phyloP scores from a whole-genome alignment of 139 green algal species.

The Pleodorina starrii region DNA sequence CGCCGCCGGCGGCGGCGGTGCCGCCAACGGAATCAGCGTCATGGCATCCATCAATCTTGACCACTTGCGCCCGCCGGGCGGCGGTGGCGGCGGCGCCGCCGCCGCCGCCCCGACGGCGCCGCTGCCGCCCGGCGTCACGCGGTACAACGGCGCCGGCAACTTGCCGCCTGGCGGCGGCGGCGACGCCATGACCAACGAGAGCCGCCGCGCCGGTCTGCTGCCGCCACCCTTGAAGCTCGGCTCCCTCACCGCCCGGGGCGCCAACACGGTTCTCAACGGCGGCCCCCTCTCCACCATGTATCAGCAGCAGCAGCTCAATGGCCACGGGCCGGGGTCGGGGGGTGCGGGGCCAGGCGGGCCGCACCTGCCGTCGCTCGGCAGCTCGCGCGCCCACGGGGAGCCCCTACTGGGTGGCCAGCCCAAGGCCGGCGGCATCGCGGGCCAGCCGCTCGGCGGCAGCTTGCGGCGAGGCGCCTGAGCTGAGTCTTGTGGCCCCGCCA shows the following conservation, averaged over 20 bases:
- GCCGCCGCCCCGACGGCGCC: background rate
- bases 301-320: constrained; percentile 1
- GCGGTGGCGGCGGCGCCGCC: background rate
- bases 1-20: background rate
- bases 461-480: background rate
- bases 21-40: background rate
- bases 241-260: constrained; percentile 8
- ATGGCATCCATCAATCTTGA: constrained; percentile 35
- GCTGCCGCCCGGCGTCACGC: constrained; percentile 46
- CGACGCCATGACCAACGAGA: constrained; percentile 9
- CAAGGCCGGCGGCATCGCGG: background rate
- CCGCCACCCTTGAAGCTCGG: constrained; percentile 14
- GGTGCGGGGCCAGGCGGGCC: background rate
- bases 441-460: background rate
- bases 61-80: background rate
- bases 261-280: background rate
- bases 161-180: background rate
- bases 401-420: background rate
- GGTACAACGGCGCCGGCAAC: background rate
- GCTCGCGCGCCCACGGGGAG: constrained; percentile 5
- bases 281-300: background rate
- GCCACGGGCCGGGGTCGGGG: too few relatives aligned
- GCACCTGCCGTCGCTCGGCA: constrained; percentile 30
- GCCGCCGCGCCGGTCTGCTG: constrained; percentile 8
- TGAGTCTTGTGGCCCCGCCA: too few relatives aligned